phyloP scores from a whole-genome alignment of 371 early-diverging fungal genomes.

The Entomophthora muscae region DNA sequence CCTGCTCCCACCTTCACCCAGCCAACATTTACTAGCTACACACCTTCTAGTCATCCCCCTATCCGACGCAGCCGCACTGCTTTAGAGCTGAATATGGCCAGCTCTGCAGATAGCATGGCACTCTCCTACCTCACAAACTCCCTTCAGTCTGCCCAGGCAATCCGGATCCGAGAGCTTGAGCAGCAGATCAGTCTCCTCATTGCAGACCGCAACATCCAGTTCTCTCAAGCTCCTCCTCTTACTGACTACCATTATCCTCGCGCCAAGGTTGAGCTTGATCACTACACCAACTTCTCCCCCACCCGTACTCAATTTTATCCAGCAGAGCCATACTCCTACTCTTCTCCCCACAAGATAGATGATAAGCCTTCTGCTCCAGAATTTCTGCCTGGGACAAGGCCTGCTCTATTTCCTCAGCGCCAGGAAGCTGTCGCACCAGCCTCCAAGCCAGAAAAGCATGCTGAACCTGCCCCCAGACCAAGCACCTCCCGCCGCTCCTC shows the following conservation, averaged over 20 bases:
- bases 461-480: background rate
- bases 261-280: background rate
- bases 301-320: background rate
- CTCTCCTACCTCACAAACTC: background rate
- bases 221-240: too few species aligned
- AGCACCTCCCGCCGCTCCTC: background rate
- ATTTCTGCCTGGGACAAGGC: too few species aligned
- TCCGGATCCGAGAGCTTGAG: background rate
- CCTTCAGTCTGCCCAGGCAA: conserved; percentile 2
- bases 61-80: background rate
- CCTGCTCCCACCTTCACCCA: background rate
- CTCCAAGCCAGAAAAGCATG: background rate
- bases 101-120: background rate
- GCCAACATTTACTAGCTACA: background rate
- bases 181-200: background rate
- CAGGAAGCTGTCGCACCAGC: too few species aligned
- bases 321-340: background rate
- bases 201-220: background rate
- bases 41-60: background rate
- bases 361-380: too few species aligned
- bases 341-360: too few species aligned
- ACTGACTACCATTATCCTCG: background rate
- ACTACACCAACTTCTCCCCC: background rate
- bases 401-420: too few species aligned
- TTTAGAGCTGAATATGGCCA: background rate